phyloP scores from a whole-genome alignment of 805 yeast genomes.

The Barnettozyma botsteinii region DNA sequence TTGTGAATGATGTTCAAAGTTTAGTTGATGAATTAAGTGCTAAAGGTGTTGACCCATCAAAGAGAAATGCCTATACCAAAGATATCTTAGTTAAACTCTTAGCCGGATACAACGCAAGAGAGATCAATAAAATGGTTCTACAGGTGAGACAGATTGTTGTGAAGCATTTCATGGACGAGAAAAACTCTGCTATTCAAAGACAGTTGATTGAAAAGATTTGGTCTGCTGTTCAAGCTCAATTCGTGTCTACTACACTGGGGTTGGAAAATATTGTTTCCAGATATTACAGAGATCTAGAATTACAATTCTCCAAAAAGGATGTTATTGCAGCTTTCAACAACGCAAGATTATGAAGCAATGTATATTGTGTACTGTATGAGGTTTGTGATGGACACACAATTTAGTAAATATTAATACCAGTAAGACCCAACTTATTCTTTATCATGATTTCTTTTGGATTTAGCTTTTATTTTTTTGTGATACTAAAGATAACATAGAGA shows the following conservation, averaged over 20 bases:
- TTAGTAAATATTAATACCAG: no score
- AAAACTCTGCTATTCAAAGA: slow-evolving; percentile 39
- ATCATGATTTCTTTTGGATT: no score
- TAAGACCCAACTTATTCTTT: no score
- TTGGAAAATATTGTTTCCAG: slow-evolving; percentile 50
- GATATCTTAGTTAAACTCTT: slow-evolving; percentile 54
- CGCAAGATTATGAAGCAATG: slow-evolving; percentile 16
- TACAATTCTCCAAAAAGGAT: slow-evolving; percentile 48
- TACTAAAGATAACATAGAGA: no score
- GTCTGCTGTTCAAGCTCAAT: slow-evolving; percentile 63
- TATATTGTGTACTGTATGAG: no score
- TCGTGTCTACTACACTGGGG: slow-evolving; percentile 47
- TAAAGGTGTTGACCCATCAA: slow-evolving; percentile 39
- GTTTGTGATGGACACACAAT: no score
- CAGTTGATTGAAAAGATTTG: slow-evolving; percentile 59
- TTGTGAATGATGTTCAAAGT: slow-evolving; percentile 58
- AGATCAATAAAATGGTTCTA: slow-evolving; percentile 47
- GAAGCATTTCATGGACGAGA: slow-evolving; percentile 38
- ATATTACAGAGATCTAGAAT: slow-evolving; percentile 44
- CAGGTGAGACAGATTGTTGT: slow-evolving; percentile 52
- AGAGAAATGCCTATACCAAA: slow-evolving; percentile 59
- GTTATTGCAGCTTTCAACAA: slow-evolving; percentile 47
- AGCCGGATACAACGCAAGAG: slow-evolving; percentile 50
- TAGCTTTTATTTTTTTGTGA: no score
- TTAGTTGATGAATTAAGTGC: slow-evolving; percentile 31